Percentiles rank a stretch among this genome's conserved stretches.
phyloP scores from a whole-genome alignment of 2,329 filamentous ascomycete genomes.

The Alternaria triticimaculans region DNA sequence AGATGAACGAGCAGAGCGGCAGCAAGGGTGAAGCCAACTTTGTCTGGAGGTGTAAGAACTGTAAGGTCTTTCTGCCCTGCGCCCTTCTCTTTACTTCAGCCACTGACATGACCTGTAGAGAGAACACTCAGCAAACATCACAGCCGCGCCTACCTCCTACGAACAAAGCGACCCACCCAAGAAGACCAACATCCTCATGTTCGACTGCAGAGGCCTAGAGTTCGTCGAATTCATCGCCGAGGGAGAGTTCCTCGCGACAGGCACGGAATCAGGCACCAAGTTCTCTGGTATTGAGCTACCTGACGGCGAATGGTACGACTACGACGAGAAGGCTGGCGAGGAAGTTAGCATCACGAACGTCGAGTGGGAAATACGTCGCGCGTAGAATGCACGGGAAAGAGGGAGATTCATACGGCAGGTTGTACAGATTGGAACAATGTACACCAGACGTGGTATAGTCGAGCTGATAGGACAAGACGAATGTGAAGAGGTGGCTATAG shows the following conservation, averaged over 20 bases:
- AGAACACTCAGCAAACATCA: constrained; percentile 86
- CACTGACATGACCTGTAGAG: constrained; percentile 59
- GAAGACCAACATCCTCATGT: constrained; percentile 79
- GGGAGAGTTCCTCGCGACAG: constrained; percentile 90
- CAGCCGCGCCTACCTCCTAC: constrained; percentile 74
- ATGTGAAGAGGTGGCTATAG: not conserved
- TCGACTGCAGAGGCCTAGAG: constrained; percentile 93
- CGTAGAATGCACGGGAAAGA: constrained; percentile 51
- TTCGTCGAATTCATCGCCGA: constrained; percentile 91
- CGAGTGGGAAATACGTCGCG: constrained; percentile 82
- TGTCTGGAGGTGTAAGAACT: constrained; percentile 99
- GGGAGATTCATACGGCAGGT: not conserved
- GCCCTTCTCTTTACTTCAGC: not conserved
- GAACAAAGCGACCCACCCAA: constrained; percentile 74
- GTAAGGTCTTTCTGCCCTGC: constrained; percentile 70
- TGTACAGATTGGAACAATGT: not conserved
- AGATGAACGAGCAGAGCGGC: constrained; percentile 87
- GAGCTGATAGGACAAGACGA: not conserved
- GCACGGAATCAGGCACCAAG: constrained; percentile 78
- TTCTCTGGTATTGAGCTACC: constrained; percentile 82
- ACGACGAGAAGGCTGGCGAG: constrained; percentile 90
- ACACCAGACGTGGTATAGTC: not conserved
- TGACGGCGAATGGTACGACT: constrained; percentile 97
- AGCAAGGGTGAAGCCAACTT: constrained; percentile 97
- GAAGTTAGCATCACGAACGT: constrained; percentile 93